A percentile compares a stretch with the other conserved stretches of the same genome.
Evolutionary conservation across 208 protist genomes (phyloP).

Genomic region (Acanthamoeba polyphaga): DNA sequence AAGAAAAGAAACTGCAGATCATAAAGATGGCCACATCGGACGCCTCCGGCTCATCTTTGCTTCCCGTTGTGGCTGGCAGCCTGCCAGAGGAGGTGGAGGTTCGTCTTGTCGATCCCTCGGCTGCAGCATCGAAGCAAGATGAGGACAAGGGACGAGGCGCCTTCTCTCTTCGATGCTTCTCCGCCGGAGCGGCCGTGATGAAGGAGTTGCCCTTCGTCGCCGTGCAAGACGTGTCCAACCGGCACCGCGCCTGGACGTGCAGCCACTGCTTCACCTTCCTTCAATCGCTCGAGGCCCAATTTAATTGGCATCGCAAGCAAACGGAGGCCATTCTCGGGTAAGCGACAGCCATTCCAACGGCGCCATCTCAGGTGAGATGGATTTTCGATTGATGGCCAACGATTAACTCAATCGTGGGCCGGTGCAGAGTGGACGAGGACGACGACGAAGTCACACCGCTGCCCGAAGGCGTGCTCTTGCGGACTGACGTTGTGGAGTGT

Average conservation of each 20-base stretch:
- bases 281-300: slow-evolving; percentile 5
- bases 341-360: too few relatives aligned
- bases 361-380: too few relatives aligned
- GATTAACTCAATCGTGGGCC: too few relatives aligned
- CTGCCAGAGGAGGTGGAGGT: not conserved
- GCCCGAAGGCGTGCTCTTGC: slow-evolving; percentile 18
- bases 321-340: not conserved
- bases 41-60: not conserved
- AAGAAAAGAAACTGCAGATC: not conserved
- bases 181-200: not conserved
- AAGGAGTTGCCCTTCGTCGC: not conserved
- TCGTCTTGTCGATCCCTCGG: not conserved
- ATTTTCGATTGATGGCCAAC: too few relatives aligned
- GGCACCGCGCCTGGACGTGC: slow-evolving; percentile 37
- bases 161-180: not conserved
- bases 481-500: not conserved
- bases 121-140: not conserved
- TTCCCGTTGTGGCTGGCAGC: not conserved
- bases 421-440: not conserved
- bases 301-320: slow-evolving; percentile 7
- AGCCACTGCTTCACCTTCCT: slow-evolving; percentile 20
- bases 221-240: not conserved
- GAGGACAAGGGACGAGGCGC: slow-evolving; percentile 9
- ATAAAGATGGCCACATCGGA: not conserved
- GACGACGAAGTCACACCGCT: slow-evolving; percentile 12